Conservation (phyloP, 768 basidiomycete species). For the Boletus subparvulus region DNA sequence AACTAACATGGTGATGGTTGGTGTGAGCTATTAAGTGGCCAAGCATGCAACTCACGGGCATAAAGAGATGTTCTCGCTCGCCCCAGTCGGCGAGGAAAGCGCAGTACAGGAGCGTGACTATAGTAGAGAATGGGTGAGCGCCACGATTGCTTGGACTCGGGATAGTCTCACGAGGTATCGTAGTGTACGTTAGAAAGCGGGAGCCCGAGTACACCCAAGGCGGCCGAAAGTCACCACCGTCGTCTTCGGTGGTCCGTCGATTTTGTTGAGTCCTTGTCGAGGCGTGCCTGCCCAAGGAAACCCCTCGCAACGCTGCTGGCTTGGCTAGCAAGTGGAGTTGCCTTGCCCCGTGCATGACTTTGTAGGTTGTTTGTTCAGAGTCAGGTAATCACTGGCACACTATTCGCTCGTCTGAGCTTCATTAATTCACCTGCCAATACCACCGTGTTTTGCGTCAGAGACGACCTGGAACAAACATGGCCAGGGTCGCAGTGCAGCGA, state of each 20-base stretch:
- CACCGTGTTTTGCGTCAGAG: neutral
- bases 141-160: neutral
- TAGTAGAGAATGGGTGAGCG: conserved; percentile 1
- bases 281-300: conserved; percentile 5
- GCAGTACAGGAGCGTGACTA: conserved; percentile 55
- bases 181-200: conserved; percentile 49
- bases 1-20: conserved; percentile 35
- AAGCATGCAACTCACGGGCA: conserved; percentile 47
- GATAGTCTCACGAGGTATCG: conserved; percentile 52
- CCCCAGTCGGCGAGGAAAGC: conserved; percentile 68
- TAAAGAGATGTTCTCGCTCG: conserved; percentile 69
- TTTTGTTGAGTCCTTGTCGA: conserved; percentile 16
- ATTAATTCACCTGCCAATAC: neutral
- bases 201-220: conserved; percentile 59
- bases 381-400: too few relatives aligned
- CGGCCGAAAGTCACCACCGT: conserved; percentile 50
- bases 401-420: neutral
- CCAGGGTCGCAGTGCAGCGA: too few relatives aligned
- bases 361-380: conserved; percentile 3
- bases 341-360: conserved; percentile 7
- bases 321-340: conserved; percentile 5
- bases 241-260: conserved; percentile 13
- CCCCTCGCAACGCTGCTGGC: neutral
- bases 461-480: neutral
- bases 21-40: neutral